A percentile compares a stretch with the other conserved stretches of the same genome.
These are phyloP conservation scores for Pythium brassicae DNA, from an alignment of 352 stramenopile species.

Conservation along the genomic window DNA sequence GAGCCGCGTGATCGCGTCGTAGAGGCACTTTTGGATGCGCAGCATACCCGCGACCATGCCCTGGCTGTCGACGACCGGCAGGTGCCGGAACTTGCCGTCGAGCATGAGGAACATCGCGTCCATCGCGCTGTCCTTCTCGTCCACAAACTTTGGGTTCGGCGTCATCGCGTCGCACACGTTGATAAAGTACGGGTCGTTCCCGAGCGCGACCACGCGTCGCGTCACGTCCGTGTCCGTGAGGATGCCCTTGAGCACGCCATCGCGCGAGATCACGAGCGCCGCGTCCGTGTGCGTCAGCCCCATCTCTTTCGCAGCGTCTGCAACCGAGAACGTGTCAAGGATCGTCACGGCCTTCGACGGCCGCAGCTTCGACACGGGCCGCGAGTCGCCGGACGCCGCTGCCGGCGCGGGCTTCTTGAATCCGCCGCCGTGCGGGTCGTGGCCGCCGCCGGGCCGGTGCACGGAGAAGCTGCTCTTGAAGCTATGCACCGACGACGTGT, in stretches of 20 bases:
- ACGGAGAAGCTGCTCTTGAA: conserved; percentile 75
- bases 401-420: conserved; percentile 32
- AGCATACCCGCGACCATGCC: conserved; percentile 94
- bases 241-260: conserved; percentile 92
- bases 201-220: conserved; percentile 75
- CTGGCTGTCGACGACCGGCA: conserved; percentile 92
- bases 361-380: conserved; percentile 84
- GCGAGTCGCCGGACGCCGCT: conserved; percentile 80
- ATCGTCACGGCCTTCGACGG: conserved; percentile 90
- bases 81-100: conserved; percentile 93
- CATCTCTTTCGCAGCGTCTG: conserved; percentile 89
- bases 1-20: conserved; percentile 96
- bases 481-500: conserved; percentile 77
- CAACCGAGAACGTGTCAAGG: conserved; percentile 76
- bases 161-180: conserved; percentile 85
- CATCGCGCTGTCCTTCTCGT: conserved; percentile 86
- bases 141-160: conserved; percentile 84
- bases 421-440: conserved; percentile 24
- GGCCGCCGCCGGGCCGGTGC: conserved; percentile 32
- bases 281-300: conserved; percentile 88
- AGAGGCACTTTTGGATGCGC: conserved; percentile 98
- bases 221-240: conserved; percentile 93
- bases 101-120: conserved; percentile 91
- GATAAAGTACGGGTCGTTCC: conserved; percentile 83
- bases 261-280: conserved; percentile 88